These are phyloP conservation scores for Daldinia vernicosa DNA, from an alignment of 495 filamentous ascomycete genomes.

Conservation along the genomic window DNA sequence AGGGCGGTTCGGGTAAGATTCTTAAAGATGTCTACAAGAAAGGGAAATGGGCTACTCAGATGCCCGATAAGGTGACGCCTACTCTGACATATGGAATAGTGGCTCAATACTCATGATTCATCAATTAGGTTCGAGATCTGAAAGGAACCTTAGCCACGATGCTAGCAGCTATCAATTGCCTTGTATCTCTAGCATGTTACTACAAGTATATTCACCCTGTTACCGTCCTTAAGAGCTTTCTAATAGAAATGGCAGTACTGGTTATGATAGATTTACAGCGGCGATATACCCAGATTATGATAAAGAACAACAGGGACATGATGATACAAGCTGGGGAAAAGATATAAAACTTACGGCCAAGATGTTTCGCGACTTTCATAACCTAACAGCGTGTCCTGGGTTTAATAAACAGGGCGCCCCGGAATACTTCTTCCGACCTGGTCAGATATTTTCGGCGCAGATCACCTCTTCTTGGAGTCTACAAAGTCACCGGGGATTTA, in stretches of 20 bases:
- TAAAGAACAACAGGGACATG: neutral
- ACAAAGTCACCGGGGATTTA: neutral
- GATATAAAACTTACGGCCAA: neutral
- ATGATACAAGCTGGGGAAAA: neutral
- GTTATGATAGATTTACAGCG: neutral
- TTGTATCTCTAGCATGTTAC: neutral
- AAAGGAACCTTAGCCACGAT: neutral
- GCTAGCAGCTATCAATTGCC: neutral
- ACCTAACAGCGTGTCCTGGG: neutral
- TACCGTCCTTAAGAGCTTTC: neutral
- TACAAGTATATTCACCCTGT: neutral
- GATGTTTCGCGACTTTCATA: neutral
- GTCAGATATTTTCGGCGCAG: neutral
- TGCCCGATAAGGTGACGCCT: neutral
- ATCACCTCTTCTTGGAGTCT: neutral
- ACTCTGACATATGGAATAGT: neutral
- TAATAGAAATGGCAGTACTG: neutral
- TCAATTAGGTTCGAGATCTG: neutral
- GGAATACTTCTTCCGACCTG: neutral
- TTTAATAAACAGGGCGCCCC: neutral
- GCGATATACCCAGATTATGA: neutral
- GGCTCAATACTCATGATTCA: neutral
- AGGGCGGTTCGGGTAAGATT: neutral
- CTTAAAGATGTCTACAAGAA: neutral
- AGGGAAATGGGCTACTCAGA: slow-evolving; percentile 1